Conservation (phyloP, 148 eudicot species). For the Oxyria digyna region DNA sequence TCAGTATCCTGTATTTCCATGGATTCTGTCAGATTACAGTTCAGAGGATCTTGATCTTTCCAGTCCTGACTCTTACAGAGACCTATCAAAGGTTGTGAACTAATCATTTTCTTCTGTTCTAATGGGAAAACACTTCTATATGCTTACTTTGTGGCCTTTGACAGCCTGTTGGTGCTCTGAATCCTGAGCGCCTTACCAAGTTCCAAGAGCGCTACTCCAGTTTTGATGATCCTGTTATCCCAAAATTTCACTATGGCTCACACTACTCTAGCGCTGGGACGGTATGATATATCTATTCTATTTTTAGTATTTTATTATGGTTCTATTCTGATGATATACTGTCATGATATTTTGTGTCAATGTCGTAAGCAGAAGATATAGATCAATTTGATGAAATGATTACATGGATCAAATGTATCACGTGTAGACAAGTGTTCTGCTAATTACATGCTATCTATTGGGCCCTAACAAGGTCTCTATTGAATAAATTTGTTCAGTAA, state of each 20-base stretch:
- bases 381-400: background rate
- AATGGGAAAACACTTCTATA: constrained; percentile 1
- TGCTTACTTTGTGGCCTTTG: constrained; percentile 17
- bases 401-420: background rate
- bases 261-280: constrained; percentile 97
- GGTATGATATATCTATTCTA: constrained; percentile 32
- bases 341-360: background rate
- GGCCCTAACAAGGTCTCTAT: background rate
- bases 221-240: constrained; percentile 87
- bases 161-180: constrained; percentile 93
- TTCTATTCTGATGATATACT: background rate
- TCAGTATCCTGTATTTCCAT: constrained; percentile 99
- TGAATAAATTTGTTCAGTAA: background rate
- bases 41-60: constrained; percentile 68
- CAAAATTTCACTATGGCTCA: constrained; percentile 96
- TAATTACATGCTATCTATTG: background rate
- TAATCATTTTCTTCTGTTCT: constrained; percentile 4
- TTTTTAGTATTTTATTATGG: background rate
- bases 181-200: constrained; percentile 70
- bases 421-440: background rate
- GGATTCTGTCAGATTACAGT: constrained; percentile 94
- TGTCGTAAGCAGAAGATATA: background rate
- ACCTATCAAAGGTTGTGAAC: constrained; percentile 73
- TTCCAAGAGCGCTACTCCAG: constrained; percentile 92
- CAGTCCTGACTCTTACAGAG: constrained; percentile 74